phyloP scores from a whole-genome alignment of 2,329 filamentous ascomycete genomes.

The Sclerotinia subarctica region DNA sequence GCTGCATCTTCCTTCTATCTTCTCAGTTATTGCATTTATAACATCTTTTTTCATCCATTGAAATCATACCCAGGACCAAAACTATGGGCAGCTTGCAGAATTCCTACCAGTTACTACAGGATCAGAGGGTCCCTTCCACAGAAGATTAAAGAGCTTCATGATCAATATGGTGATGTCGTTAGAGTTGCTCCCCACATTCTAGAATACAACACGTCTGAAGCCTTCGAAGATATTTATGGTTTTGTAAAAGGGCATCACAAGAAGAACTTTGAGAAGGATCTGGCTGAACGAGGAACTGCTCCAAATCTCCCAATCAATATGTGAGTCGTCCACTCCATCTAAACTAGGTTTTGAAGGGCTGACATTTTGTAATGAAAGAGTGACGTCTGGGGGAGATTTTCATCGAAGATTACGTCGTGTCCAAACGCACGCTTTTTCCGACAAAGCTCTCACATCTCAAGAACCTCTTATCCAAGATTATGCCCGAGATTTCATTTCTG shows the following conservation, averaged over 20 bases:
- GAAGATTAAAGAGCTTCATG: constrained; percentile 20
- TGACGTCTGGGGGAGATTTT: constrained; percentile 11
- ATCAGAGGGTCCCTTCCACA: constrained; percentile 1
- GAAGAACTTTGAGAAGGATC: constrained; percentile 7
- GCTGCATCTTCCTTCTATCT: not conserved
- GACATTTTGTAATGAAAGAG: not conserved
- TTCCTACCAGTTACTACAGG: constrained; percentile 15
- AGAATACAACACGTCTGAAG: constrained; percentile 19
- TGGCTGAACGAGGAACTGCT: not conserved
- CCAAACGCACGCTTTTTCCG: constrained; percentile 38
- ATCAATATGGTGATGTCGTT: constrained; percentile 25
- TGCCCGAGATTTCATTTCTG: constrained; percentile 1
- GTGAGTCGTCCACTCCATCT: not conserved
- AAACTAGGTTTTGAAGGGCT: not conserved
- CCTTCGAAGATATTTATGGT: constrained; percentile 24
- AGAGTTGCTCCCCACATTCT: constrained; percentile 24
- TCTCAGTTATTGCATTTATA: constrained; percentile 17
- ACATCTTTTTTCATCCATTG: constrained; percentile 25
- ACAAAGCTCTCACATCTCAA: constrained; percentile 37
- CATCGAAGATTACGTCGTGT: constrained; percentile 37
- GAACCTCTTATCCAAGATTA: constrained; percentile 24
- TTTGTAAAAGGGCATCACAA: not conserved
- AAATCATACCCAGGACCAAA: constrained; percentile 23
- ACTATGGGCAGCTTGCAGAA: constrained; percentile 10
- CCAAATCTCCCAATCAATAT: not conserved